Base-by-base conservation (phyloP, 23 red algal genomes). In the Gracilaria vermiculophylla region DNA sequence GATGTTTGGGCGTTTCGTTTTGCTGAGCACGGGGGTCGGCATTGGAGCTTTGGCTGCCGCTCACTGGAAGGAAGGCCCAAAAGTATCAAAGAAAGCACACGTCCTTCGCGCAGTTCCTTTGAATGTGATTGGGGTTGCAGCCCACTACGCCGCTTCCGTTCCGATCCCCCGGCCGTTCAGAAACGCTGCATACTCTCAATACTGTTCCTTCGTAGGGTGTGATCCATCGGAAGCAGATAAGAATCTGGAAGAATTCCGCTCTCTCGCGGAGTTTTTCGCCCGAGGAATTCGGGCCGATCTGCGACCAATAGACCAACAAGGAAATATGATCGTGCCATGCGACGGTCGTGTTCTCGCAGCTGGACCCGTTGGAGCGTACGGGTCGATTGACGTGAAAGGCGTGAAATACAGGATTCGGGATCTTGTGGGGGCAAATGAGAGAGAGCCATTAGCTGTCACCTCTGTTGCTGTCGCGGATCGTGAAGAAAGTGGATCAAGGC, bases 361-460 rank as follows among this genome's bases (percentile, higher is more conserved):
- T 42, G 87, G 80, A 16, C 64, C 80, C 43, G 62, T 81, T 53
- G 87, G 69, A 69, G 87, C 77, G 17, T 82, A 80, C 28, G 87
- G 87, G 15, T 35, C 69, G 9, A 83, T 83, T 39, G 70, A 91
- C 24, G 87, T 91, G 5, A 91, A 91, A 44, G 75, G 66, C 31
- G 15, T 80, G 2, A 79, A 66, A 56, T 81, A 83, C 33, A 44
- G 76, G 35, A 51, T 77, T 40, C 87, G 75, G 1, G 84, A 88
- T 45, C 24, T 88, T 5, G 37, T 88, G 47, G 72, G 84, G 8
- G 84, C 84, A 4, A 49, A 35, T 47, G 84, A 88, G 58, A 54
- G 72, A 17, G 84, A 88, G 24, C 84, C 84, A 53, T 43, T 88
- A 17, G 72, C 84, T 12, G 69, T 62, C 19, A 55, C 69, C 20